Conservation (phyloP, 1,284 basidiomycete genomes). For the Ceratobasidium sp. region DNA sequence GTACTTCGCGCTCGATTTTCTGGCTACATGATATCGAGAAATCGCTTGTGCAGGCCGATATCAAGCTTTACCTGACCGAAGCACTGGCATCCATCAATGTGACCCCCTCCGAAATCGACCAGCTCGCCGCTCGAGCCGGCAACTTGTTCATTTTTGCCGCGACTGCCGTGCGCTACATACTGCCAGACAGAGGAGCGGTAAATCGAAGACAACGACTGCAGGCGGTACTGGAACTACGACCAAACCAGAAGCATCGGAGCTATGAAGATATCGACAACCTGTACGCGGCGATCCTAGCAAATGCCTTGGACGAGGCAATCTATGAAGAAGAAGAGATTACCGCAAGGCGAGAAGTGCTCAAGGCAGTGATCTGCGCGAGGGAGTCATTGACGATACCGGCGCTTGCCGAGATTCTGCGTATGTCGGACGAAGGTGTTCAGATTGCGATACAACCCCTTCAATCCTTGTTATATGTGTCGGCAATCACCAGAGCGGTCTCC, state of each 20-base stretch:
- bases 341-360: neutral
- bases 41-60: slow-evolving; percentile 33
- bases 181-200: no score
- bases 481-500: no score
- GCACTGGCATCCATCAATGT: neutral
- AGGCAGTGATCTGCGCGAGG: neutral
- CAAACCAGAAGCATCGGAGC: neutral
- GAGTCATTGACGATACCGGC: neutral
- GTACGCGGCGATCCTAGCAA: neutral
- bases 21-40: slow-evolving; percentile 34
- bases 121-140: slow-evolving; percentile 6
- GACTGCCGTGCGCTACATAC: slow-evolving; percentile 8
- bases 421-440: no score
- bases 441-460: no score
- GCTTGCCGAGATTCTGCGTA: neutral
- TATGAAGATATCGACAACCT: neutral
- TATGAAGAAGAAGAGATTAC: neutral
- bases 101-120: neutral
- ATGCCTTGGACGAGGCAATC: neutral
- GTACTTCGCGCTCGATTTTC: neutral
- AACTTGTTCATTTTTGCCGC: slow-evolving; percentile 36
- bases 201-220: neutral
- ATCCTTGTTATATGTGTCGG: no score
- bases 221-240: neutral
- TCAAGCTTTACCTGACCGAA: slow-evolving; percentile 24